These are phyloP conservation scores for Hypoxylon rickii DNA, from an alignment of 495 filamentous ascomycete species.

Conservation along the genomic window DNA sequence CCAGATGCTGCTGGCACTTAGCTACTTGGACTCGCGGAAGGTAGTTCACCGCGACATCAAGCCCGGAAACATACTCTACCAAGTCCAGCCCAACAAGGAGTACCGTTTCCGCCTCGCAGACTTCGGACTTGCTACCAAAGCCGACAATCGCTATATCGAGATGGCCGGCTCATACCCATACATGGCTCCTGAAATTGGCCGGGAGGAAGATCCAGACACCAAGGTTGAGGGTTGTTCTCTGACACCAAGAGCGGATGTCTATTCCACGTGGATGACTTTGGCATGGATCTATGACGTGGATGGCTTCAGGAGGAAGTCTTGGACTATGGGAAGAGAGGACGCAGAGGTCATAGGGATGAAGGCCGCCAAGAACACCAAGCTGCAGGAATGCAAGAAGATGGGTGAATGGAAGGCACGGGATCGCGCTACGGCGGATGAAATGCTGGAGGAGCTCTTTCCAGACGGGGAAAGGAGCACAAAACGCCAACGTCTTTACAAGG, in stretches of 20 bases:
- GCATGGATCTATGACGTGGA: background rate
- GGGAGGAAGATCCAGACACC: background rate
- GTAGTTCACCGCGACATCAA: slow-evolving; percentile 76
- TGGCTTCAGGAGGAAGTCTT: background rate
- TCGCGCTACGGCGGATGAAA: too few species aligned
- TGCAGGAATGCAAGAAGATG: too few species aligned
- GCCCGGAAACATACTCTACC: slow-evolving; percentile 69
- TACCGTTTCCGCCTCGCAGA: slow-evolving; percentile 30
- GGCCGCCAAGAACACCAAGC: too few species aligned
- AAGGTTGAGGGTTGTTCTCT: too few species aligned
- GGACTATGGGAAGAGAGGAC: too few species aligned
- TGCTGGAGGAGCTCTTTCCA: too few species aligned
- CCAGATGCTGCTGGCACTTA: slow-evolving; percentile 34
- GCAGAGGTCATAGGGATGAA: too few species aligned
- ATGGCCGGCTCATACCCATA: slow-evolving; percentile 1
- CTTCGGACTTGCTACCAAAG: slow-evolving; percentile 25
- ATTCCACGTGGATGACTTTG: slow-evolving; percentile 36
- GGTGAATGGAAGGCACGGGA: too few species aligned
- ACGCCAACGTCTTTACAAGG: too few species aligned
- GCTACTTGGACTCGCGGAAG: slow-evolving; percentile 42
- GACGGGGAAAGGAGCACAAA: too few species aligned
- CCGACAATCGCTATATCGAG: too few species aligned
- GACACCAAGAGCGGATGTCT: slow-evolving; percentile 36
- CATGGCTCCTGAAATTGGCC: slow-evolving; percentile 28
- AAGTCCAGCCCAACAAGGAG: background rate